phyloP scores from a whole-genome alignment of 495 filamentous ascomycete species.

The Aspergillus cavernicola region DNA sequence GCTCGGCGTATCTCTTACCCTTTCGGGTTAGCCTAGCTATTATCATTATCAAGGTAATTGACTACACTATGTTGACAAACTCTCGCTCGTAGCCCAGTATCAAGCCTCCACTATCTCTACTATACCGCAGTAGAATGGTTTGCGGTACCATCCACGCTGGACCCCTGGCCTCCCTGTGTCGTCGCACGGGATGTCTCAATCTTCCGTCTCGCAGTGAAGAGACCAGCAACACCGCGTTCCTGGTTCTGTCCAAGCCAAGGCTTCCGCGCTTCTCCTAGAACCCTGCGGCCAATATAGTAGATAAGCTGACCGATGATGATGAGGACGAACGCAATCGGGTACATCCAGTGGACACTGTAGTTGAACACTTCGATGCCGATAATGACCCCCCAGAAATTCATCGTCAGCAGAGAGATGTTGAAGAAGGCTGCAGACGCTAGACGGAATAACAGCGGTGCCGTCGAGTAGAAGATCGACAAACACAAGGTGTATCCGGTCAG shows the following conservation, averaged over 20 bases:
- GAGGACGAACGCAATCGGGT: conserved; percentile 89
- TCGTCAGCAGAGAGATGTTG: conserved; percentile 90
- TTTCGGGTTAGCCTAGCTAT: too few species aligned
- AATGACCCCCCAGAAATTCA: conserved; percentile 94
- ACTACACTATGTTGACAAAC: too few species aligned
- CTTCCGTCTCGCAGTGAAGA: conserved; percentile 85
- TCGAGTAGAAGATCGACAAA: conserved; percentile 78
- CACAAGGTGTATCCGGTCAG: conserved; percentile 82
- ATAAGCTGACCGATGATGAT: conserved; percentile 80
- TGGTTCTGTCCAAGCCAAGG: conserved; percentile 90
- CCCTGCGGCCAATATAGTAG: conserved; percentile 74
- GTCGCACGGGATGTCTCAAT: too few species aligned
- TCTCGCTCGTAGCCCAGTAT: too few species aligned
- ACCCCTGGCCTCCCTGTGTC: too few species aligned
- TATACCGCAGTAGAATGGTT: background rate
- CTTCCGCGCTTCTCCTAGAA: conserved; percentile 85
- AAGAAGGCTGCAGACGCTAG: conserved; percentile 91
- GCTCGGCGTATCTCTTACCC: too few species aligned
- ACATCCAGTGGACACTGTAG: conserved; percentile 78
- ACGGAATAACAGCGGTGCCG: conserved; percentile 82
- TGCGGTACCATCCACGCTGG: background rate
- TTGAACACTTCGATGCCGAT: conserved; percentile 86
- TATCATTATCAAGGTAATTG: too few species aligned
- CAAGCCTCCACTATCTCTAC: too few species aligned
- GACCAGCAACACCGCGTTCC: conserved; percentile 71